Evolutionary conservation across 1,139 yeast genomes (phyloP).

Genomic region (Yamadazyma oceani): DNA sequence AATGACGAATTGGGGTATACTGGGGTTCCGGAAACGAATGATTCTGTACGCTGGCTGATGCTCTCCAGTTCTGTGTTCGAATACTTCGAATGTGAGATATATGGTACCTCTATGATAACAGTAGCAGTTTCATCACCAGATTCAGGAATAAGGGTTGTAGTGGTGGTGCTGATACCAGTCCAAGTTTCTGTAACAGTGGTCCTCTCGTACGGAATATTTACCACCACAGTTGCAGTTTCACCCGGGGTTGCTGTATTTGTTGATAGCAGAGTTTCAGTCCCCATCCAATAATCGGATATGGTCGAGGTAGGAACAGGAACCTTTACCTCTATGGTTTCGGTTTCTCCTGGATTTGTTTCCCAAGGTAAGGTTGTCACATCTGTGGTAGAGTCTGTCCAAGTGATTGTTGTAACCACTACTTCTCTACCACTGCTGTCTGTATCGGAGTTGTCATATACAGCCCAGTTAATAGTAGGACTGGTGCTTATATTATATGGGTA

Average conservation of each 20-base stretch:
- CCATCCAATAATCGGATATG: constrained; percentile 9
- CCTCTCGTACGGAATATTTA: constrained; percentile 15
- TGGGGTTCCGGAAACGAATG: too few species aligned
- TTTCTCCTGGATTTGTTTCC: constrained; percentile 7
- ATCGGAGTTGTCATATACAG: constrained; percentile 11
- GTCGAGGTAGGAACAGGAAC: constrained; percentile 16
- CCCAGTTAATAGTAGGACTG: constrained; percentile 7
- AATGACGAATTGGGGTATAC: not conserved
- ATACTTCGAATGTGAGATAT: too few species aligned
- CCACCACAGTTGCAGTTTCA: constrained; percentile 12
- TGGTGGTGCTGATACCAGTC: constrained; percentile 1
- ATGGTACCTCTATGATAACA: constrained; percentile 6
- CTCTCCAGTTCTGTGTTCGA: too few species aligned
- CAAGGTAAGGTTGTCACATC: constrained; percentile 21
- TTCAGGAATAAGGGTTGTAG: constrained; percentile 11
- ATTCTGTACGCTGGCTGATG: too few species aligned
- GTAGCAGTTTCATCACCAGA: constrained; percentile 8
- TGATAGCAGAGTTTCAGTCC: constrained; percentile 8
- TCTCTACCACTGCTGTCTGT: constrained; percentile 23
- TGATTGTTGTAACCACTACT: constrained; percentile 22
- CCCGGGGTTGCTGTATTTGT: constrained; percentile 9
- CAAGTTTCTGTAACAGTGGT: constrained; percentile 4
- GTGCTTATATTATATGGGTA: constrained; percentile 1
- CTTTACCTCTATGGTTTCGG: constrained; percentile 20
- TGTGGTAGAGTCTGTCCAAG: constrained; percentile 26